Evolutionary conservation across 1,284 basidiomycete species (phyloP), one percentile per base, ranked within the genome.

Genomic region (Ustilago nuda): DNA sequence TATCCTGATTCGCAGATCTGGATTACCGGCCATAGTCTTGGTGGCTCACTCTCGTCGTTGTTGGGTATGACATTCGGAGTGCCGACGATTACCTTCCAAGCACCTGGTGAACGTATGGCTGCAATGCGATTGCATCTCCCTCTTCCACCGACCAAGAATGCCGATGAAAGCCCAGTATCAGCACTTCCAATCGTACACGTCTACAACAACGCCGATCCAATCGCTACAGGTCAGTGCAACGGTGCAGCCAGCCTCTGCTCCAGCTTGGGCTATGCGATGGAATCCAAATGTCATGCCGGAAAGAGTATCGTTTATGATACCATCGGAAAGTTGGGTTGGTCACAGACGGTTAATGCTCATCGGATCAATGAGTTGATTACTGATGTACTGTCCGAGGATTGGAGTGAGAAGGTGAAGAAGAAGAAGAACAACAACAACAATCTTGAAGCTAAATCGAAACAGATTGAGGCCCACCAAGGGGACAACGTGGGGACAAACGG

Each of bases 1-100:
- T 99, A 97, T 86, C 97, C 96, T 9, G 87, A 93, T 73, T 90
- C 95, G 61, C 92, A 93, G 76, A 93, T 99, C 69, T 99, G 96
- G 97, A 87, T 98, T 46, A 91, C 90, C 17, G 96, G 96, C 0
- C 94, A 97, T 86, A 95, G 93, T 17, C 87, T 99, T 8, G 94
- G 95, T 51, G 95, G 95, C 13, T 90, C 93, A 0, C 87, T 98
- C 6, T 92, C 94, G 0, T 90, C 92, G n/a, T 89, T 98, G 60
- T 88, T 98, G 19, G 95, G 93, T 1, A 88, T 91, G 17, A 97
- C 96, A 0, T 99, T 98, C 84, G 96, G 96, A n/a, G 89, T 89
- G 0, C 96, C 96, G 0, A 92, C 90, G 7, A 92, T 98, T 30
- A 89, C 94, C 0, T 95, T 96, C 82, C 95, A 98, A 88, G 89